Conservation (phyloP, 179 eudicot species). For the Silene vulgaris region DNA sequence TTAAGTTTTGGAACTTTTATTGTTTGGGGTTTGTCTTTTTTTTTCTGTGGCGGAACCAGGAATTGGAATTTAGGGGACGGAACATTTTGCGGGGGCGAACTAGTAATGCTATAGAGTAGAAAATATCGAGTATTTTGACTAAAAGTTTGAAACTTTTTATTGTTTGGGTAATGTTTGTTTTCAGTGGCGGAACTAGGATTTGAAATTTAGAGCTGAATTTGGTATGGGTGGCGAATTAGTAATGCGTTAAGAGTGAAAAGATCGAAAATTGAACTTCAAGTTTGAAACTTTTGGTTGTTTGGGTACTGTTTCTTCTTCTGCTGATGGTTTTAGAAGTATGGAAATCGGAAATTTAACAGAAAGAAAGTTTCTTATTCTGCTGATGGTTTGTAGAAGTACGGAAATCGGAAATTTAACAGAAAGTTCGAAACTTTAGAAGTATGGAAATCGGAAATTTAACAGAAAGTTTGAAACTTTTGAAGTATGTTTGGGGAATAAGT, state of each 20-base stretch:
- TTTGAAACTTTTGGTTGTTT: neutral
- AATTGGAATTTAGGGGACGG: too few relatives aligned
- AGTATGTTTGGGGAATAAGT: neutral
- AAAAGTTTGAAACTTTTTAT: neutral
- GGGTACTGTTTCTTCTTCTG: neutral
- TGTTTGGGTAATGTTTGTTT: neutral
- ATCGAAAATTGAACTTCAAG: neutral
- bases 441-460: neutral
- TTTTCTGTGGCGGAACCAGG: too few relatives aligned
- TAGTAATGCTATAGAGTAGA: too few relatives aligned
- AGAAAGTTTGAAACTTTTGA: neutral
- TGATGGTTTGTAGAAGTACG: neutral
- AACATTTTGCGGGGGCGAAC: too few relatives aligned
- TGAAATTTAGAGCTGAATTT: too few relatives aligned
- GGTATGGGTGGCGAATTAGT: too few relatives aligned
- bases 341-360: neutral
- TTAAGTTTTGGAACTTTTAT: too few relatives aligned
- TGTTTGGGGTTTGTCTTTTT: too few relatives aligned
- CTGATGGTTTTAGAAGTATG: too few relatives aligned
- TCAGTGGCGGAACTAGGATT: neutral
- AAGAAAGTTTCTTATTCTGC: neutral
- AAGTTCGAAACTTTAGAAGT: neutral
- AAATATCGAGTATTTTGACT: too few relatives aligned
- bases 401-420: neutral
- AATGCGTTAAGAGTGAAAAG: too few relatives aligned